These are phyloP conservation scores for Pseudonitzschia multistriata DNA, from an alignment of 108 stramenopile species.

Conservation along the genomic window DNA sequence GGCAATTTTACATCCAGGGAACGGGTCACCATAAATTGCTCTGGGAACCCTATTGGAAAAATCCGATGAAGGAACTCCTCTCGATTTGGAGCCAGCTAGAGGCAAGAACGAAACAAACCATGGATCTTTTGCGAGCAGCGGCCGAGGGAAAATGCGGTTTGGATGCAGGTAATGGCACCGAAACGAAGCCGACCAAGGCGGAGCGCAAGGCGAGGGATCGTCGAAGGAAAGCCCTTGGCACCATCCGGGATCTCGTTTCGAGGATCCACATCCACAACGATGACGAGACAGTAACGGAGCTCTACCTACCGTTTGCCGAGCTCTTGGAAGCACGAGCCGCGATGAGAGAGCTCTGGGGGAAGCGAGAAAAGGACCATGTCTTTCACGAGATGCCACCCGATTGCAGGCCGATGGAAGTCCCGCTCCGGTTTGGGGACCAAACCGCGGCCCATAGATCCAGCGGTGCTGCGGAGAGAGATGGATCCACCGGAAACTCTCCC, in stretches of 20 bases:
- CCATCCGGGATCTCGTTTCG: constrained; percentile 32
- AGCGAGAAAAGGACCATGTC: constrained; percentile 51
- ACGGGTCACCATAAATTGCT: constrained; percentile 40
- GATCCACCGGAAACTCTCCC: constrained; percentile 26
- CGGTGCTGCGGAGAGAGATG: not conserved
- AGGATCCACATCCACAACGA: constrained; percentile 4
- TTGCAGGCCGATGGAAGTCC: constrained; percentile 44
- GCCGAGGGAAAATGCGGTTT: constrained; percentile 38
- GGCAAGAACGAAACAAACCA: constrained; percentile 41
- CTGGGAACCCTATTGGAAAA: constrained; percentile 39
- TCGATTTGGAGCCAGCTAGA: constrained; percentile 54
- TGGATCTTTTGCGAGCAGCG: constrained; percentile 38
- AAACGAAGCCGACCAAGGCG: constrained; percentile 11
- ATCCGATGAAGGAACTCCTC: constrained; percentile 40
- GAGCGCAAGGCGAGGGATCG: constrained; percentile 46
- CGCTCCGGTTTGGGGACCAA: constrained; percentile 29
- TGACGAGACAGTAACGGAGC: not conserved
- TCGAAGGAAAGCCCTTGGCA: constrained; percentile 41
- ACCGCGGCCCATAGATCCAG: not conserved
- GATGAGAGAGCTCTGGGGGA: constrained; percentile 44
- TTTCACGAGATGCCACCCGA: constrained; percentile 34
- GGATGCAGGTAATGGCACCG: not conserved
- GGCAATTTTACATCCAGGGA: constrained; percentile 78
- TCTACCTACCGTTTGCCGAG: constrained; percentile 47
- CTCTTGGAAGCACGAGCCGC: constrained; percentile 45